Conservation (phyloP, 2,329 filamentous ascomycete species). For the Calonectria fujianensis region DNA sequence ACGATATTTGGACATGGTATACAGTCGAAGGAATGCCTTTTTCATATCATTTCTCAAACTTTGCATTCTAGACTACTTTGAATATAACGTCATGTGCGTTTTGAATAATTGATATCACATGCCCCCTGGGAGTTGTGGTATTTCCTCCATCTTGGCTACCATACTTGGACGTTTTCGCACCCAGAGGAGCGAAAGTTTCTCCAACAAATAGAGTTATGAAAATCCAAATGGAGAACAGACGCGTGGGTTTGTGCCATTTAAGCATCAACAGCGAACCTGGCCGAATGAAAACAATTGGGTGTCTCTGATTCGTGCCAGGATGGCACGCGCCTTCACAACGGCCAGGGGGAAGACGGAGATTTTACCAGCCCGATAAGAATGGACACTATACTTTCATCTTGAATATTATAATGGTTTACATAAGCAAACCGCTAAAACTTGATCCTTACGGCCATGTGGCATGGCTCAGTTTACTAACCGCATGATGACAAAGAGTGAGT, state of each 20-base stretch:
- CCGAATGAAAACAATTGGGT: neutral
- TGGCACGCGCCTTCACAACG: neutral
- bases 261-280: neutral
- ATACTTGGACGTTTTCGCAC: neutral
- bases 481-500: neutral
- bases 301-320: neutral
- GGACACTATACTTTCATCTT: neutral
- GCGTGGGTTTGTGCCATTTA: neutral
- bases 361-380: neutral
- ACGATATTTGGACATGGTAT: neutral
- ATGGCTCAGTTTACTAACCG: neutral
- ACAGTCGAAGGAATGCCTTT: neutral
- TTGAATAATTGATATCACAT: neutral
- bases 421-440: neutral
- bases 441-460: neutral
- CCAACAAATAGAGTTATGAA: neutral
- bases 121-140: neutral
- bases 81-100: neutral
- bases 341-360: neutral
- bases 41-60: neutral
- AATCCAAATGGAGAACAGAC: neutral
- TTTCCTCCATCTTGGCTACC: neutral
- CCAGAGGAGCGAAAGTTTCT: neutral
- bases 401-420: neutral
- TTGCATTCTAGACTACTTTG: neutral